Percentiles rank a stretch among this genome's conserved stretches.
Evolutionary conservation across 208 protist genomes (phyloP).

Genomic region (Trypanosoma platydactyli): DNA sequence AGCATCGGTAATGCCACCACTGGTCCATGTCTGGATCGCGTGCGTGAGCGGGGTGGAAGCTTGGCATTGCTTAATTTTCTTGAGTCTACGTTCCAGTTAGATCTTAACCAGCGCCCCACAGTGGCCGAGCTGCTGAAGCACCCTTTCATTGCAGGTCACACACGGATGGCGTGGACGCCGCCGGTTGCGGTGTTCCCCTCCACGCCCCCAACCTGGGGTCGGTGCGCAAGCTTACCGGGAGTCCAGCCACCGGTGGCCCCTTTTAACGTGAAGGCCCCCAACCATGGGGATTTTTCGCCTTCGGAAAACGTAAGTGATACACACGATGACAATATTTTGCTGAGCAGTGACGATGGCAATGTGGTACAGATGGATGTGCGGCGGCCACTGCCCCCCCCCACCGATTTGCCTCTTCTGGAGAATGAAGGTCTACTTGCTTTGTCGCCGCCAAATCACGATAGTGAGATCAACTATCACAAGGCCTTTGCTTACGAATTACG

Average conservation of each 20-base stretch:
- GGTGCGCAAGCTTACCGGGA: neutral
- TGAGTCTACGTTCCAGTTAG: constrained; percentile 45
- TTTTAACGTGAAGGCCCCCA: too few relatives aligned
- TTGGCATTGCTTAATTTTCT: constrained; percentile 65
- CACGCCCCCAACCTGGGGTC: constrained; percentile 7
- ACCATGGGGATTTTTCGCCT: too few relatives aligned
- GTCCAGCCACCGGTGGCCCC: neutral
- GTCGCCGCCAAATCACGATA: neutral
- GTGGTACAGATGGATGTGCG: neutral
- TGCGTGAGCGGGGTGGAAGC: constrained; percentile 12
- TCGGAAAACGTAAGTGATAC: too few relatives aligned
- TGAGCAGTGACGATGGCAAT: neutral
- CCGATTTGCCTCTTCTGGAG: too few relatives aligned
- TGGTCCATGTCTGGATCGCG: constrained; percentile 14
- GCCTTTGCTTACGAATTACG: constrained; percentile 2
- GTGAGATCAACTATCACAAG: constrained; percentile 2
- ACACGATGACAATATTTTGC: neutral
- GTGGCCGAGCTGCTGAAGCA: constrained; percentile 71
- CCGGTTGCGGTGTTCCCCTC: constrained; percentile 7
- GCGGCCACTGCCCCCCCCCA: too few relatives aligned
- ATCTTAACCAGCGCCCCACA: constrained; percentile 44
- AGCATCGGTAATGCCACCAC: constrained; percentile 46
- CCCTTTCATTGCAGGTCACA: constrained; percentile 67
- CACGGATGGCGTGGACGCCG: constrained; percentile 17
- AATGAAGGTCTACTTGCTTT: too few relatives aligned